phyloP scores from a whole-genome alignment of 108 stramenopile genomes.

The Skeletonema costatum region DNA sequence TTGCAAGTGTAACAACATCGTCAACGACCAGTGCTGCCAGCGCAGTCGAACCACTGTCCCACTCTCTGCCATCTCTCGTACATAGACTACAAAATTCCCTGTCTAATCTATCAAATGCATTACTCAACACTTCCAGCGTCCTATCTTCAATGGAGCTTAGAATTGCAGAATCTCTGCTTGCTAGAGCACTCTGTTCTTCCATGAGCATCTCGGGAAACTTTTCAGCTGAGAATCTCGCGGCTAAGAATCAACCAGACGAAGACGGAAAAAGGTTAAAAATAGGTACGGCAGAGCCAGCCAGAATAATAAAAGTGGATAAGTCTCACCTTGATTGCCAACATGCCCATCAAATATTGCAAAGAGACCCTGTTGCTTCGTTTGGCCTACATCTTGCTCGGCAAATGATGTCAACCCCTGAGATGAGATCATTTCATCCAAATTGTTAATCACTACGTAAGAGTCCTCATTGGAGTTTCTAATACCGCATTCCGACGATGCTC shows the following conservation, averaged over 20 bases:
- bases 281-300: neutral
- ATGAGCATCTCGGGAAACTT: conserved; percentile 53
- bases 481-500: conserved; percentile 82
- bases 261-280: neutral
- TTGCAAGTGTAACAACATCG: conserved; percentile 64
- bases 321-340: conserved; percentile 68
- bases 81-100: conserved; percentile 73
- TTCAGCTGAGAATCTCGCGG: conserved; percentile 51
- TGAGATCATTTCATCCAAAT: conserved; percentile 50
- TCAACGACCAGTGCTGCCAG: conserved; percentile 64
- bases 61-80: conserved; percentile 66
- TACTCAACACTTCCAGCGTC: conserved; percentile 44
- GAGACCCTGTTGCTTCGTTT: conserved; percentile 53
- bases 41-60: conserved; percentile 85
- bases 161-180: conserved; percentile 28
- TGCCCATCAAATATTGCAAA: conserved; percentile 89
- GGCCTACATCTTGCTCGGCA: conserved; percentile 21
- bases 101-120: conserved; percentile 67
- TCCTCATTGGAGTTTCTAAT: conserved; percentile 76
- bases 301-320: neutral
- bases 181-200: conserved; percentile 46
- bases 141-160: conserved; percentile 33
- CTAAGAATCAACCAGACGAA: neutral
- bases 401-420: conserved; percentile 35
- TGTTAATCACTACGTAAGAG: conserved; percentile 62